Conservation (phyloP, 2,329 filamentous ascomycete species). For the Hymenoscyphus fraxineus region DNA sequence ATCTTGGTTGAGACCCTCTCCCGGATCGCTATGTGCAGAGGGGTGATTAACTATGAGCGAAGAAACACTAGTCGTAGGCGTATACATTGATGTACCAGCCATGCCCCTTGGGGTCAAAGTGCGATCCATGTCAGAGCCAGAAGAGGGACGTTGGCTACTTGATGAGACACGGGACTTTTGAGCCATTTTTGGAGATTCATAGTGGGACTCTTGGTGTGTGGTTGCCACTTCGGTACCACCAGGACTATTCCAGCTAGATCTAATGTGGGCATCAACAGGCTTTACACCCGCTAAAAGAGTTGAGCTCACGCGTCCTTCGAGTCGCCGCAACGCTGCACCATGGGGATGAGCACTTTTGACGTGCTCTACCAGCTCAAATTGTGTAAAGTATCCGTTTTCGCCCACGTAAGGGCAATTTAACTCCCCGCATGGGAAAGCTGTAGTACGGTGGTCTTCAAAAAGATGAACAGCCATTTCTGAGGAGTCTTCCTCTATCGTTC, state of each 20-base stretch:
- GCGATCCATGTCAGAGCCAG: slow-evolving; percentile 21
- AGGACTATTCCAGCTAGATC: background rate
- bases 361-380: slow-evolving; percentile 27
- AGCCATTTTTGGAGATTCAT: slow-evolving; percentile 18
- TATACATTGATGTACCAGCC: slow-evolving; percentile 15
- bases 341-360: slow-evolving; percentile 24
- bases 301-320: slow-evolving; percentile 26
- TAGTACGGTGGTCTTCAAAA: slow-evolving; percentile 25
- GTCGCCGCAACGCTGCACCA: slow-evolving; percentile 21
- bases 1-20: background rate
- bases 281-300: slow-evolving; percentile 19
- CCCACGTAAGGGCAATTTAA: slow-evolving; percentile 24
- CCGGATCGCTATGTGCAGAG: slow-evolving; percentile 7
- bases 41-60: slow-evolving; percentile 25
- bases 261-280: background rate
- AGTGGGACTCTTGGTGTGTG: slow-evolving; percentile 18
- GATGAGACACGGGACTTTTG: slow-evolving; percentile 4
- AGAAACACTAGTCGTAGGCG: slow-evolving; percentile 27
- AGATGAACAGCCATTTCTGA: slow-evolving; percentile 30
- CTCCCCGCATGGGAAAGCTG: slow-evolving; percentile 31
- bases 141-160: slow-evolving; percentile 14
- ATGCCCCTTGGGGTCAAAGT: slow-evolving; percentile 19
- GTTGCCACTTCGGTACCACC: background rate
- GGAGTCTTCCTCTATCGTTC: slow-evolving; percentile 22
- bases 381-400: slow-evolving; percentile 28